Evolutionary conservation across 2,329 filamentous ascomycete species (phyloP), one percentile per base, ranked within the genome.

Genomic region (Colletotrichum trifolii): DNA sequence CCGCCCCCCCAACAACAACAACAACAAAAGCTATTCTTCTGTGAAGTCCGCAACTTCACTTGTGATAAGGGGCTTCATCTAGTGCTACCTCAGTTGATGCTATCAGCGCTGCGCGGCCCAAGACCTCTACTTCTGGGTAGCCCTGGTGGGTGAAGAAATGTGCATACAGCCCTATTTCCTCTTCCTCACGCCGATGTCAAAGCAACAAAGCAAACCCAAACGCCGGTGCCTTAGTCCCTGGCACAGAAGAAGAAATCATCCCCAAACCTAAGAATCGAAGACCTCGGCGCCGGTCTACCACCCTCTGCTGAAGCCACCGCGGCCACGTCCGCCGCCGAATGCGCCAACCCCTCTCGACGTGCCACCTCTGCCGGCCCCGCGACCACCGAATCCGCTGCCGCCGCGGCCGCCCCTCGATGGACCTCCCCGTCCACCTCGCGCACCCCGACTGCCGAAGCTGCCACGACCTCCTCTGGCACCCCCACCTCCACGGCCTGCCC

Each of bases 401-500:
- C 66, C 73, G 56, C 70, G 71, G 49, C 71, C 62, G 11, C 67
- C 69, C 47, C 78, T 62, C 40, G 58, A 34, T 9, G 52, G 58
- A 42, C 62, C 62, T 35, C 62, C 76, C 7, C 58, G 58, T 56
- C 62, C 54, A 40, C 54, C 49, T 13, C 78, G 74, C 13, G 66
- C 73, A 49, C 67, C 73, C 60, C 71, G 71, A 50, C 71, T 62
- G 12, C 67, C 68, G 45, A 76, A 72, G 58, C 79, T 70, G 33
- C 83, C 83, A n/a, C 84, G 77, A 57, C 80, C 76, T 43, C 78
- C 74, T 60, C 77, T 76, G 34, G 78, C 76, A 15, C 75, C 72
- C 17, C 77, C 76, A 46, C 81, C 79, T 12, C 77, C 76, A 8
- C 78, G 75, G 25, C 78, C 84, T 68, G 90, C 91, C 70, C 89